phyloP scores from a whole-genome alignment of 1,139 yeast species.

The Candida albicans region DNA sequence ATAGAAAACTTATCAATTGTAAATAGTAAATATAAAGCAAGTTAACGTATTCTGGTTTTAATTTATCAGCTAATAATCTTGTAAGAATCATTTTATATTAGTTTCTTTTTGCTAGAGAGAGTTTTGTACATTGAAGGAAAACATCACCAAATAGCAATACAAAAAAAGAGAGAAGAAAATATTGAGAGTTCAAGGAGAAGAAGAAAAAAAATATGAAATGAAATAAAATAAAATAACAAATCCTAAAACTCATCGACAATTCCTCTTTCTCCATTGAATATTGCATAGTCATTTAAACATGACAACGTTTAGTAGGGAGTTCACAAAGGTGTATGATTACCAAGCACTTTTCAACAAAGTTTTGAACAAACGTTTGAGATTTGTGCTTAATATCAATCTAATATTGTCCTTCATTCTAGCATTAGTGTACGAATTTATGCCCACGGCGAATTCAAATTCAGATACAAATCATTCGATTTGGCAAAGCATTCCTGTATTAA shows the following conservation, averaged over 20 bases:
- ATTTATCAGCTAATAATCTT: neutral
- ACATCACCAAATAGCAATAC: neutral
- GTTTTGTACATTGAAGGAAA: neutral
- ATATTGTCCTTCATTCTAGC: constrained; percentile 29
- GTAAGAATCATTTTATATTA: neutral
- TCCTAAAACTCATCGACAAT: neutral
- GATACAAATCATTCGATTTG: constrained; percentile 24
- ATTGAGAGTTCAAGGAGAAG: no score
- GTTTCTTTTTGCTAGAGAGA: neutral
- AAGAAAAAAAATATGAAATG: no score
- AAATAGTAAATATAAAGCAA: neutral
- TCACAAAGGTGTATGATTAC: constrained; percentile 19
- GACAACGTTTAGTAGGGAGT: constrained; percentile 4
- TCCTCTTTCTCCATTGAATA: no score
- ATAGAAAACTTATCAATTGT: neutral
- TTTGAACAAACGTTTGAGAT: constrained; percentile 35
- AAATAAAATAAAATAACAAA: neutral
- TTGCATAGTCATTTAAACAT: no score
- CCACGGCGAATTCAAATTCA: constrained; percentile 20
- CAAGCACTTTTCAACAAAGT: constrained; percentile 33
- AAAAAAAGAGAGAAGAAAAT: neutral
- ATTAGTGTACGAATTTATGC: constrained; percentile 23
- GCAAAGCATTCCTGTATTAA: neutral
- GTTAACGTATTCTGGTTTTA: neutral
- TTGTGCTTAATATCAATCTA: constrained; percentile 32